Percentiles rank a stretch among this genome's conserved stretches.
Conservation (phyloP, 345 rosid species). For the Conringia planisiliqua region DNA sequence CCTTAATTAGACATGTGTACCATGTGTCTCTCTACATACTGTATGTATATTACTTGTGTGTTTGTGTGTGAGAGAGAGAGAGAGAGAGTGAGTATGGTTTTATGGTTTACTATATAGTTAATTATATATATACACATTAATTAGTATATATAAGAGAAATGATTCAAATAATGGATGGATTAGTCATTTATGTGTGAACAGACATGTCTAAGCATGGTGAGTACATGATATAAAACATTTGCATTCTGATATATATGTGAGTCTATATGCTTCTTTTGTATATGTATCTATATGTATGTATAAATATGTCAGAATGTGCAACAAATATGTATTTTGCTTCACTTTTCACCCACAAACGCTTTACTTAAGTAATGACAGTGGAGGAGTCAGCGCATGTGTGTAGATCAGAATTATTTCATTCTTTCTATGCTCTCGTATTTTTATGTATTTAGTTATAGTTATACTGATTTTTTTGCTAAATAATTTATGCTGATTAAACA, state of each 20-base stretch:
- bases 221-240: constrained; percentile 1
- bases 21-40: background rate
- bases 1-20: constrained; percentile 25
- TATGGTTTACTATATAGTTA: background rate
- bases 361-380: constrained; percentile 9
- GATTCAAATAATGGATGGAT: background rate
- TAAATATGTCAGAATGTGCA: constrained; percentile 9
- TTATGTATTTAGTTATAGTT: background rate
- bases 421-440: background rate
- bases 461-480: background rate
- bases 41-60: background rate
- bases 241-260: background rate
- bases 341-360: constrained; percentile 11
- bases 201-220: background rate
- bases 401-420: constrained; percentile 15
- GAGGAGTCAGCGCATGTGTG: constrained; percentile 18
- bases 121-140: background rate
- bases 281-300: background rate
- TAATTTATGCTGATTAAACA: background rate
- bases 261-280: background rate
- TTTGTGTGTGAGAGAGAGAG: too few relatives aligned
- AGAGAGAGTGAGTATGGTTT: too few relatives aligned
- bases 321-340: constrained; percentile 13
- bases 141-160: background rate
- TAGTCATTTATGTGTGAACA: background rate